Evolutionary conservation across 805 yeast species (phyloP).

Genomic region (Wickerhamomyces queroliae): DNA sequence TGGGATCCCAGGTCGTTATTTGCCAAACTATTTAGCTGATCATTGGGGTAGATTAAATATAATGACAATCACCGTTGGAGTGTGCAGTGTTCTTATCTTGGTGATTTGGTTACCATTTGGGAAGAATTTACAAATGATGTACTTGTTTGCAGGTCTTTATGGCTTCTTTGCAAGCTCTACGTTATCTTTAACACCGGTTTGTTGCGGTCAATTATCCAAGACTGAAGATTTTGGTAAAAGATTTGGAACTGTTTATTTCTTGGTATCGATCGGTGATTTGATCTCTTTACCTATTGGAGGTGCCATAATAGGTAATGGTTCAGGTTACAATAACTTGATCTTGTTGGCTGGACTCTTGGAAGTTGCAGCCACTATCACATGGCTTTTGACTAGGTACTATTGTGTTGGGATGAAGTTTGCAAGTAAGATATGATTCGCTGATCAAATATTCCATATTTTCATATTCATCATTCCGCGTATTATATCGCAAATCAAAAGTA

Average conservation of each 20-base stretch:
- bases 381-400: constrained; percentile 11
- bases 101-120: constrained; percentile 70
- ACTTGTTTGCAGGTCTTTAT: constrained; percentile 45
- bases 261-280: constrained; percentile 38
- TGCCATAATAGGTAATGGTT: constrained; percentile 33
- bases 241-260: constrained; percentile 59
- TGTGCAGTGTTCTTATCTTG: constrained; percentile 42
- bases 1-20: constrained; percentile 46
- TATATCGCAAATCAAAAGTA: too few species aligned
- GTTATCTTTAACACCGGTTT: constrained; percentile 60
- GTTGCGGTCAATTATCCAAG: constrained; percentile 60
- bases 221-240: constrained; percentile 62
- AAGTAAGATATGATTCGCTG: too few species aligned
- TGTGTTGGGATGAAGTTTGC: not conserved
- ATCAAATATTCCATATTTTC: too few species aligned
- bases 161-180: constrained; percentile 62
- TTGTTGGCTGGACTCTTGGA: constrained; percentile 26
- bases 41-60: constrained; percentile 50
- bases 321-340: constrained; percentile 36
- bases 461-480: too few species aligned
- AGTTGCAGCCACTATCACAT: constrained; percentile 5
- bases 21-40: constrained; percentile 54
- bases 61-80: constrained; percentile 40
- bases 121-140: constrained; percentile 31
- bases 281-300: constrained; percentile 47